Evolutionary conservation across 2,329 filamentous ascomycete genomes (phyloP).

Genomic region (Diaporthe nobilis): DNA sequence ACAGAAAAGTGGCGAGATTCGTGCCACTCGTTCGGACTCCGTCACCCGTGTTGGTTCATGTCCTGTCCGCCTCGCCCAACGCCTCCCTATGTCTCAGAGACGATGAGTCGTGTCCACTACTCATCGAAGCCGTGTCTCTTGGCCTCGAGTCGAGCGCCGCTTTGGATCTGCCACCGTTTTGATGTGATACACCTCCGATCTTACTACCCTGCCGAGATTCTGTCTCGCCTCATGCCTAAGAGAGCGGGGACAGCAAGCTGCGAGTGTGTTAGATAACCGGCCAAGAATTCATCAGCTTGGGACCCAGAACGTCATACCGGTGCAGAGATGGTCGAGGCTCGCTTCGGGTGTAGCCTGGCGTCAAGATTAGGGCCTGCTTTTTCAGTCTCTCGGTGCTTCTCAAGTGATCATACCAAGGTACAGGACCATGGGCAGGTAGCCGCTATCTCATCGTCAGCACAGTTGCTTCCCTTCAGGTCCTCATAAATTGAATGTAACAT

Average conservation of each 20-base stretch:
- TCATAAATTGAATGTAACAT: conserved; percentile 54
- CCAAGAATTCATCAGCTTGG: neutral
- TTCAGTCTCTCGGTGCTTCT: conserved; percentile 31
- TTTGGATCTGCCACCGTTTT: neutral
- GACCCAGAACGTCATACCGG: conserved; percentile 29
- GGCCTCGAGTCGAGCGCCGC: neutral
- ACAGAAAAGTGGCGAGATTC: conserved; percentile 35
- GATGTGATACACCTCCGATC: neutral
- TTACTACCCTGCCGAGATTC: conserved; percentile 19
- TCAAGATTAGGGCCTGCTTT: conserved; percentile 40
- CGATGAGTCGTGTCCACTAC: conserved; percentile 27
- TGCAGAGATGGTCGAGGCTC: conserved; percentile 82
- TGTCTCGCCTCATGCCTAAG: conserved; percentile 56
- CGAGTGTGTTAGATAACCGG: conserved; percentile 37
- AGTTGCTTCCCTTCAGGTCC: neutral
- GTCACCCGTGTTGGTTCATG: conserved; percentile 15
- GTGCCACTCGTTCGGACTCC: neutral
- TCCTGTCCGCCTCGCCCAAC: conserved; percentile 21
- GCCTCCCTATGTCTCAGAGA: conserved; percentile 33
- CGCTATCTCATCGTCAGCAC: conserved; percentile 69
- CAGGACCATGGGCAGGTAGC: conserved; percentile 95
- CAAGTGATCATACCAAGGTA: conserved; percentile 81
- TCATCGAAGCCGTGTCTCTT: neutral
- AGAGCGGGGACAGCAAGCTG: conserved; percentile 62
- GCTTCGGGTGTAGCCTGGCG: conserved; percentile 90